Evolutionary conservation across 2,329 filamentous ascomycete genomes (phyloP).

Genomic region (Cladosporium sp.): DNA sequence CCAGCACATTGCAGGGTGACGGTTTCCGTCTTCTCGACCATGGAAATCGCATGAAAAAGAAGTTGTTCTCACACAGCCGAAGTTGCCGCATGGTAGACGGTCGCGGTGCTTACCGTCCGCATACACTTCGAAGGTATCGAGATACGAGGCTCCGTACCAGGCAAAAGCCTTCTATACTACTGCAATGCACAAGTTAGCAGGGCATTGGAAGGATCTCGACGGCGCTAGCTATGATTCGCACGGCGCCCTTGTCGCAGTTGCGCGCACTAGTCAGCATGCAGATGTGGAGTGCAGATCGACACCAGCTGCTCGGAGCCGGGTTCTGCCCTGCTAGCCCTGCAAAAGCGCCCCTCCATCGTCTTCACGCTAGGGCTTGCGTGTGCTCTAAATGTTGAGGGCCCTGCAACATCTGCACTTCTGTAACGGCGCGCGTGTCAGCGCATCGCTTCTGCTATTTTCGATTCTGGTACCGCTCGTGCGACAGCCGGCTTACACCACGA

Average conservation of each 20-base stretch:
- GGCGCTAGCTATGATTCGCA: neutral
- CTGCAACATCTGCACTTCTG: conserved; percentile 8
- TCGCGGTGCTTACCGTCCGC: neutral
- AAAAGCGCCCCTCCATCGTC: neutral
- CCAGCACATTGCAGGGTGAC: neutral
- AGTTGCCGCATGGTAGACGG: neutral
- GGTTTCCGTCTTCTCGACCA: neutral
- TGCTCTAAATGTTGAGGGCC: neutral
- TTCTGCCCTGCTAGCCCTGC: neutral
- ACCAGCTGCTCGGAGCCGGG: neutral
- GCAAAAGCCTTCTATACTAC: neutral
- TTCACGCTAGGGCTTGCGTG: neutral
- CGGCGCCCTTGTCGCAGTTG: neutral
- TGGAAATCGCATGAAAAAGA: neutral
- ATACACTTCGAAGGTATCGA: neutral
- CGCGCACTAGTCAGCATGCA: neutral
- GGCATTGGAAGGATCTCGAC: neutral
- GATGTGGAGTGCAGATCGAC: conserved; percentile 3
- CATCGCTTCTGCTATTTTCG: neutral
- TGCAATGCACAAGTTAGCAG: conserved; percentile 5
- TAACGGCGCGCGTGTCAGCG: conserved; percentile 8
- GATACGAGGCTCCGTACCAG: neutral
- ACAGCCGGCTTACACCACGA: neutral
- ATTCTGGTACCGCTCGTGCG: conserved; percentile 5
- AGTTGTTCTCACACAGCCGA: no score